Evolutionary conservation across 805 yeast species (phyloP), one percentile per base, ranked within the genome.

Genomic region (Komagataella pastoris): DNA sequence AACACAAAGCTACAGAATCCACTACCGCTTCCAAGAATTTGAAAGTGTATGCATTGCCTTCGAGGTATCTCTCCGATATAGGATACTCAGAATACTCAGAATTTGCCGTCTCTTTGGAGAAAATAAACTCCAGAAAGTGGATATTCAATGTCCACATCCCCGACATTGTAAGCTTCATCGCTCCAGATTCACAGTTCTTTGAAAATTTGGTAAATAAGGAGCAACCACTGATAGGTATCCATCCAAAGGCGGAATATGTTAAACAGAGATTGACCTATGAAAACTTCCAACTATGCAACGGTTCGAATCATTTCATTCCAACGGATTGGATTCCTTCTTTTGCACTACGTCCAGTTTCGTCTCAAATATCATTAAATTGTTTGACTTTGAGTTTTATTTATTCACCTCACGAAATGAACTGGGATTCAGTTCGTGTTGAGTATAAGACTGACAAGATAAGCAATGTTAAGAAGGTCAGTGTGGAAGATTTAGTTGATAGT

Each of bases 111-210:
- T 47, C 49, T 12, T 17, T 50, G 18, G 52, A 50, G 19, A 47
- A 50, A 5, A 45, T 47, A 19, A 30, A 30, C 30, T 19, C 24
- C 10, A 36, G 36, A 23, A 50, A 21, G 18, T 40, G 46, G 49
- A 21, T 19, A 21, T 12, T 50, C 10, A 50, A 50, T 23, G 17
- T 50, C 7, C 52, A 50, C 36, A 40, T 50, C 21, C 52, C 52
- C 7, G 52, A 50, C 18, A 14, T 50, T 4, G 52, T 40, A 10
- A 50, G 52, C 21, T 40, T 46, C 19, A 8, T 36, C 17, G 36
- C 49, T 44, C 52, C 52, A 3, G 21, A 17, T 8, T 36, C 49
- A 30, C 40, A 10, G 40, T 10, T 30, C 6, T 30, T 30, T 30
- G 40, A 30, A 1, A 30, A 30, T 30, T 3, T 30, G 40, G 40